These are phyloP conservation scores for Golubevia sp. DNA, from an alignment of 1,284 basidiomycete species.

Conservation along the genomic window DNA sequence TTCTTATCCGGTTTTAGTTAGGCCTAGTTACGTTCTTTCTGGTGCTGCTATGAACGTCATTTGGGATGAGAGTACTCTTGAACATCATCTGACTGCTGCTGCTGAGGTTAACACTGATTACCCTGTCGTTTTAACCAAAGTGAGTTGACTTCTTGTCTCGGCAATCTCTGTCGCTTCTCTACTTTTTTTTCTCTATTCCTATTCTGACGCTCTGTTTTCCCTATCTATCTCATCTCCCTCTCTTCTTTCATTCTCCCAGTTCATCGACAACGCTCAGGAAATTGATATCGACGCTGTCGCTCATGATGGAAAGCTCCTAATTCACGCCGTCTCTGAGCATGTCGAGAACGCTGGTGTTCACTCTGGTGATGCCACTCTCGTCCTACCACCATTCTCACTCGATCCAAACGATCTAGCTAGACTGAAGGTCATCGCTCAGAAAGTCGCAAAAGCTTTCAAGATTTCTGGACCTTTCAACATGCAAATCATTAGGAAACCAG, in stretches of 20 bases:
- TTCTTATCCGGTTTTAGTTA: conserved; percentile 64
- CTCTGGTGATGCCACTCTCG: conserved; percentile 96
- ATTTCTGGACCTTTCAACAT: conserved; percentile 99
- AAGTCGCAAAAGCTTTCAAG: conserved; percentile 90
- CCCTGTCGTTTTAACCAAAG: conserved; percentile 93
- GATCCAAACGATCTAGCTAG: conserved; percentile 77
- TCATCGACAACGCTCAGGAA: conserved; percentile 96
- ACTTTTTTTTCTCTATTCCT: too few species aligned
- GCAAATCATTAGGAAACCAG: conserved; percentile 92
- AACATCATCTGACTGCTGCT: conserved; percentile 90
- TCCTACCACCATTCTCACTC: conserved; percentile 93
- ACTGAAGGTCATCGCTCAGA: conserved; percentile 87
- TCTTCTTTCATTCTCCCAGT: conserved; percentile 60
- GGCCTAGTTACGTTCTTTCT: conserved; percentile 82
- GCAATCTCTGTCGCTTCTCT: not conserved
- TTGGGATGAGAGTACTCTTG: conserved; percentile 83
- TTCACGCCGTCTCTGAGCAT: conserved; percentile 96
- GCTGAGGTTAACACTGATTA: conserved; percentile 94
- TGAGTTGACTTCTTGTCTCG: conserved; percentile 4
- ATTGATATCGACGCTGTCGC: conserved; percentile 98
- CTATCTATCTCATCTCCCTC: not conserved
- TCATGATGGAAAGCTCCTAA: conserved; percentile 87
- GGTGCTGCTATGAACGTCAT: conserved; percentile 99
- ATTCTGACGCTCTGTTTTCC: too few species aligned
- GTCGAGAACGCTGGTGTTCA: conserved; percentile 99